A percentile compares a stretch with the other conserved stretches of the same genome.
Evolutionary conservation across 257 asterid genomes (phyloP).

Genomic region (Knoxia roxburghii): DNA sequence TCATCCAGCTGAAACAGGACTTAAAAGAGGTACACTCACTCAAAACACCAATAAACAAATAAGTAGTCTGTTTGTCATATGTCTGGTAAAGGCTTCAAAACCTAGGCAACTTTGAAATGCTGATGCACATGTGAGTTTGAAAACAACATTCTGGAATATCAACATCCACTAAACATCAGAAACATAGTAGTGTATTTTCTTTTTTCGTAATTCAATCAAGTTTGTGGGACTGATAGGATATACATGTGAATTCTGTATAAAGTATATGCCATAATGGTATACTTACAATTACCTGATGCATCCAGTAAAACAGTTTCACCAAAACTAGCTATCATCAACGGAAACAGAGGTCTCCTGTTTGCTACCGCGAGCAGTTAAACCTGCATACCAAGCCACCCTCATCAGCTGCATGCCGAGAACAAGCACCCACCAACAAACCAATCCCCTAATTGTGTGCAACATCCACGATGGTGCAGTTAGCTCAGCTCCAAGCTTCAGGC

Average conservation of each 20-base stretch:
- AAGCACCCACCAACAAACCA: conserved; percentile 93
- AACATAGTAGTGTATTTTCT: background rate
- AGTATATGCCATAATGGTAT: background rate
- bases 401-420: conserved; percentile 93
- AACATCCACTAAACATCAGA: background rate
- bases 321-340: conserved; percentile 12
- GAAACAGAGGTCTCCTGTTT: conserved; percentile 24
- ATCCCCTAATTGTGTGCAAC: conserved; percentile 60
- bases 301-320: conserved; percentile 2
- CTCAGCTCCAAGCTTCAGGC: conserved; percentile 80
- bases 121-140: background rate
- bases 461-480: conserved; percentile 66
- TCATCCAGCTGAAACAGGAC: too few relatives aligned
- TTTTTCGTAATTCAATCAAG: too few relatives aligned
- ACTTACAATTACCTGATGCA: conserved; percentile 2
- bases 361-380: conserved; percentile 51
- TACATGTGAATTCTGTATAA: conserved; percentile 3
- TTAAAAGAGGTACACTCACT: too few relatives aligned
- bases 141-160: background rate
- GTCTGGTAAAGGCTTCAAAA: background rate
- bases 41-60: too few relatives aligned
- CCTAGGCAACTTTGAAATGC: background rate
- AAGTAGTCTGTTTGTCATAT: background rate
- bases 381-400: conserved; percentile 98
- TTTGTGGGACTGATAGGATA: too few relatives aligned